phyloP scores from a whole-genome alignment of 176 grass and related monocot genomes.

The Chrysopogon serrulatus region DNA sequence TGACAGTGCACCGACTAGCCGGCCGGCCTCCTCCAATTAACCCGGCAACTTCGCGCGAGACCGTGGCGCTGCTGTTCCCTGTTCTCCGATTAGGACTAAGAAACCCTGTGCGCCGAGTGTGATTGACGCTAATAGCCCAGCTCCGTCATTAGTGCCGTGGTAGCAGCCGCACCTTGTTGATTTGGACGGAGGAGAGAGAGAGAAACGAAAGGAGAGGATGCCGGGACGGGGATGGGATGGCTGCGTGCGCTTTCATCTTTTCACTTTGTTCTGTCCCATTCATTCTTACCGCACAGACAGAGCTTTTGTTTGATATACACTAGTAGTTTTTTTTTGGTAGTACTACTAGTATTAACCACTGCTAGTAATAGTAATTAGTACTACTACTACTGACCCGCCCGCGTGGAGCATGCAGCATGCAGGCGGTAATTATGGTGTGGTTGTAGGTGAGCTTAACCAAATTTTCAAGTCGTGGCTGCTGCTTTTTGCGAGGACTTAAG shows the following conservation, averaged over 20 bases:
- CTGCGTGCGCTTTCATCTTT: constrained; percentile 50
- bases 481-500: constrained; percentile 20
- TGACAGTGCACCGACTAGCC: background rate
- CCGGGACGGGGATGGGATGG: constrained; percentile 25
- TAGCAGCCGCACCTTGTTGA: background rate
- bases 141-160: background rate
- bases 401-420: constrained; percentile 16
- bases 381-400: background rate
- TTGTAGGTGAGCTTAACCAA: background rate
- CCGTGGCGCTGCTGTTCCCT: constrained; percentile 17
- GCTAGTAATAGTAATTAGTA: background rate
- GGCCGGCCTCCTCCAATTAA: background rate
- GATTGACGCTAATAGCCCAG: constrained; percentile 9
- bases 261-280: constrained; percentile 39
- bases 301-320: constrained; percentile 32
- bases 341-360: background rate
- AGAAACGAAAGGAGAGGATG: background rate
- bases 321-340: background rate
- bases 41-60: constrained; percentile 9
- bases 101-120: background rate
- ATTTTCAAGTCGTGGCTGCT: constrained; percentile 13
- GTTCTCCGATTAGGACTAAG: constrained; percentile 25
- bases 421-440: background rate
- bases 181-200: background rate
- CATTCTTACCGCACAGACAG: background rate